These are phyloP conservation scores for Venturia effusa DNA, from an alignment of 2,329 filamentous ascomycete species.

Conservation along the genomic window DNA sequence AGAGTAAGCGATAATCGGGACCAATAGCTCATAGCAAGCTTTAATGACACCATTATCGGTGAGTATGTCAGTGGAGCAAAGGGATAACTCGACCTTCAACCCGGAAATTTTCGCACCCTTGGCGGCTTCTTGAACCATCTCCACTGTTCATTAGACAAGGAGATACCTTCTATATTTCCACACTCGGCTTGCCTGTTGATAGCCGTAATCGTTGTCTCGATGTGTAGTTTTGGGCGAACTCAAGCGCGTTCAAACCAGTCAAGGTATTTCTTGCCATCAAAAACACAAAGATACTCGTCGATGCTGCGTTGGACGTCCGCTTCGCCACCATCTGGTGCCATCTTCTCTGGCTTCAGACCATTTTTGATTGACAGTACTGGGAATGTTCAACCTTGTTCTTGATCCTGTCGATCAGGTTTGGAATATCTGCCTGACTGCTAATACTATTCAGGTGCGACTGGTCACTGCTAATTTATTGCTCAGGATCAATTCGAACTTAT, in stretches of 20 bases:
- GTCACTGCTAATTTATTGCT: no score
- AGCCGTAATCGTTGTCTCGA: slow-evolving; percentile 34
- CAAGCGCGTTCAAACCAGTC: slow-evolving; percentile 39
- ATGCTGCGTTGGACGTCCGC: slow-evolving; percentile 33
- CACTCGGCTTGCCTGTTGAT: slow-evolving; percentile 30
- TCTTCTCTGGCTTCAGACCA: slow-evolving; percentile 24
- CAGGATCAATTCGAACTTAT: no score
- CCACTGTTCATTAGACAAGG: slow-evolving; percentile 33
- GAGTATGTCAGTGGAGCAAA: slow-evolving; percentile 46
- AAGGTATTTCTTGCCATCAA: slow-evolving; percentile 37
- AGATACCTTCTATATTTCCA: slow-evolving; percentile 36
- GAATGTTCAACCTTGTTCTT: neutral
- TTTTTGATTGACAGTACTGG: slow-evolving; percentile 43
- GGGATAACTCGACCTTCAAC: slow-evolving; percentile 50
- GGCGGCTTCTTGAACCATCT: slow-evolving; percentile 36
- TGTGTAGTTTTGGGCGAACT: slow-evolving; percentile 31
- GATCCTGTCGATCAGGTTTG: neutral
- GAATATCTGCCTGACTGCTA: neutral
- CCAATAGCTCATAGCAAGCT: slow-evolving; percentile 49
- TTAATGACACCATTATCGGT: slow-evolving; percentile 49
- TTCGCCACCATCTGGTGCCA: slow-evolving; percentile 29
- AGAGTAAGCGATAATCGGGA: slow-evolving; percentile 66
- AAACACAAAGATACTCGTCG: slow-evolving; percentile 32
- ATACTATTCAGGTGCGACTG: no score
- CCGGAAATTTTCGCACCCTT: slow-evolving; percentile 45